Evolutionary conservation across 805 yeast genomes (phyloP).

Genomic region (Cyberlindnera samutprakarnensis): DNA sequence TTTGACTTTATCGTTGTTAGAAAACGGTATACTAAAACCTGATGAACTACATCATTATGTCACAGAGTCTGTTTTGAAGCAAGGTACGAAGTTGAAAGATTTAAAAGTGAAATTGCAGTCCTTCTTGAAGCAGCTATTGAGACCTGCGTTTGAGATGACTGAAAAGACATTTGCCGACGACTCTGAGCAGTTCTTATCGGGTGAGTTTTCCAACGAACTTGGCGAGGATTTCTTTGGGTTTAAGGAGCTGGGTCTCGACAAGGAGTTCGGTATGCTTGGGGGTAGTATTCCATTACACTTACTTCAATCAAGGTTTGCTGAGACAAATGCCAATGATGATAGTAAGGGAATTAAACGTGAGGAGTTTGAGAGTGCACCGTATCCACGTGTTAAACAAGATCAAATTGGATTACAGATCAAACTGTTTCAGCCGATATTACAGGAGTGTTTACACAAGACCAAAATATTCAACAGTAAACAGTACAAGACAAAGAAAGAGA

Average conservation of each 20-base stretch:
- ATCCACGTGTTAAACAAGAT: conserved; percentile 43
- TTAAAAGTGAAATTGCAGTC: conserved; percentile 56
- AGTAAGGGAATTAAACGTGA: conserved; percentile 48
- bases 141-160: conserved; percentile 69
- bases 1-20: conserved; percentile 58
- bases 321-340: conserved; percentile 39
- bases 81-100: conserved; percentile 61
- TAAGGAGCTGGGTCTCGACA: conserved; percentile 86
- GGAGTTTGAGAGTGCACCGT: conserved; percentile 52
- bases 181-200: conserved; percentile 89
- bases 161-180: conserved; percentile 82
- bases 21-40: conserved; percentile 79
- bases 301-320: conserved; percentile 67
- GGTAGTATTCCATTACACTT: conserved; percentile 86
- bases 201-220: conserved; percentile 86
- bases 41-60: conserved; percentile 69
- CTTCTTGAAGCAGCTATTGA: conserved; percentile 69
- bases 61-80: conserved; percentile 63
- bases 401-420: conserved; percentile 50
- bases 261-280: conserved; percentile 79
- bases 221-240: conserved; percentile 99
- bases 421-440: conserved; percentile 48
- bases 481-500: conserved; percentile 19
- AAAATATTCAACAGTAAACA: conserved; percentile 34
- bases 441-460: conserved; percentile 33